Evolutionary conservation across 73 alveolate species (phyloP), one percentile per base, ranked within the genome.

Genomic region (Paramecium pentaurelia): DNA sequence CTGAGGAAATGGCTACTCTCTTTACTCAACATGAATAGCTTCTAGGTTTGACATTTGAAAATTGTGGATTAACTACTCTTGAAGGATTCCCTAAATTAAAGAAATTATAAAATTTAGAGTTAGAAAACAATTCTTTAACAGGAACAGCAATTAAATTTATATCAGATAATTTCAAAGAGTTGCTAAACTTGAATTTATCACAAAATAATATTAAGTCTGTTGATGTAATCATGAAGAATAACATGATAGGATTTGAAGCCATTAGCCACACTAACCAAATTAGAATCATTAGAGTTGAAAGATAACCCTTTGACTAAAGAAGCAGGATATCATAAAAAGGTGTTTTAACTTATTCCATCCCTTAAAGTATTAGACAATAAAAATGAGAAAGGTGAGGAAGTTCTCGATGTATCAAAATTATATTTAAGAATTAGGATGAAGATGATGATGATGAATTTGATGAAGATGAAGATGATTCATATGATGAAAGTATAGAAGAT

Each of bases 1-100:
- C 91, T 5, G 42, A 58, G 36, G 91, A 80, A 49, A 27, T 80
- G 12, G 75, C 91, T 14, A 47, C 77, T 11, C 42, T 80, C 9
- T 80, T 80, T 25, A 45, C 36, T 40, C 47, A 80, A 9, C 30
- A 80, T 47, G 1, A 60, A 20, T 9, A 80, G 3, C 58, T 80
- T 9, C 2, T 27, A 6, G 16, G 77, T 47, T 40, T 80, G 38
- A 34, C 77, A 42, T 49, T 80, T 6, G 27, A 30, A 7, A 47
- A 47, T 3, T 80, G 91, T 14, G 75, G 73, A 25, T 64, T 80
- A 10, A 47, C 71, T 20, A 80, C 91, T n/a, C 75, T 80, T 32
- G 91, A 80, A 1, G 91, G 91, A 80, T 80, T 80, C 14, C 91
- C 91, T 12, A 80, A 44, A 44, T 9, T 80, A 11, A 34, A 6